These are phyloP conservation scores for Psilocybe cyanescens DNA, from an alignment of 768 basidiomycete species.

Conservation along the genomic window DNA sequence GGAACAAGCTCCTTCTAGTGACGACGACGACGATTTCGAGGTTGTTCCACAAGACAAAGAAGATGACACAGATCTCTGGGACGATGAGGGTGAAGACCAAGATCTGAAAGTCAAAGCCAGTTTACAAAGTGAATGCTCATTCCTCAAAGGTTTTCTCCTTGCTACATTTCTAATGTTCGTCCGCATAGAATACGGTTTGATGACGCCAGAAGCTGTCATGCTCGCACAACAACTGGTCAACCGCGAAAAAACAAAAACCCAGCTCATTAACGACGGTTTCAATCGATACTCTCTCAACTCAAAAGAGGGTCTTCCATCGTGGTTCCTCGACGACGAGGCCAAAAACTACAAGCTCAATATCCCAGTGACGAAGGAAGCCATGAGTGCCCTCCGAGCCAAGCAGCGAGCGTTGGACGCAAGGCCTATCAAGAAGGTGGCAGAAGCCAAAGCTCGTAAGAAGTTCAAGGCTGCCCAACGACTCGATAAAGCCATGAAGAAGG, in stretches of 20 bases:
- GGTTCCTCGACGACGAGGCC: slow-evolving; percentile 97
- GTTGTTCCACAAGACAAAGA: slow-evolving; percentile 69
- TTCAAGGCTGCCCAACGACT: slow-evolving; percentile 81
- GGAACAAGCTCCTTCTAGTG: slow-evolving; percentile 1
- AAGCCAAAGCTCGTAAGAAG: slow-evolving; percentile 98
- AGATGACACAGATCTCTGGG: slow-evolving; percentile 74
- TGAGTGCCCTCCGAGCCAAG: slow-evolving; percentile 82
- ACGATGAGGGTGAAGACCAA: slow-evolving; percentile 76
- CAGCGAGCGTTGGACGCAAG: slow-evolving; percentile 94
- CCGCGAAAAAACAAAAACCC: slow-evolving; percentile 83
- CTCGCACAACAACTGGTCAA: slow-evolving; percentile 92
- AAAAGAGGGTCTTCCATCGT: slow-evolving; percentile 89
- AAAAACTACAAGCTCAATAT: slow-evolving; percentile 94
- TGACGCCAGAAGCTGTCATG: slow-evolving; percentile 88
- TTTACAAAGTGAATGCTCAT: slow-evolving; percentile 60
- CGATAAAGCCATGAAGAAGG: slow-evolving; percentile 95
- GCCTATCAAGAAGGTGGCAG: slow-evolving; percentile 98
- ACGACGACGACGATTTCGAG: slow-evolving; percentile 71
- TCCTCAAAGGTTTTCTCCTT: slow-evolving; percentile 1
- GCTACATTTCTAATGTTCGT: background rate
- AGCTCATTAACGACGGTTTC: slow-evolving; percentile 94
- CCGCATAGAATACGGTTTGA: slow-evolving; percentile 72
- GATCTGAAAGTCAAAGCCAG: slow-evolving; percentile 68
- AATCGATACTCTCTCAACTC: slow-evolving; percentile 90
- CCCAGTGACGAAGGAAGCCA: slow-evolving; percentile 96